Evolutionary conservation across 257 asterid genomes (phyloP), one percentile per base, ranked within the genome.

Genomic region (Solanum chilense): DNA sequence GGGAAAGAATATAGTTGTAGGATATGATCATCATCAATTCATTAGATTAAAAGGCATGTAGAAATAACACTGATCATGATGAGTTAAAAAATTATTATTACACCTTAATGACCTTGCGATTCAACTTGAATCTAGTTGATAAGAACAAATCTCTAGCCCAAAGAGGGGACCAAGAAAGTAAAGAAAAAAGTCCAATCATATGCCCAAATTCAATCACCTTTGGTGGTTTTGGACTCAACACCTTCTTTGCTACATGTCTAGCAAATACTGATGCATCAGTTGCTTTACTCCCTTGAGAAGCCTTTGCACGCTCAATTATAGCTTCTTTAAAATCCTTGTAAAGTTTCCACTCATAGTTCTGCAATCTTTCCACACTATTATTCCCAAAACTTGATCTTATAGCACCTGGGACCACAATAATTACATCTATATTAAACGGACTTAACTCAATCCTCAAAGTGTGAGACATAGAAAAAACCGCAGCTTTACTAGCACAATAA

Each of bases 401-500:
- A 1, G 96, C 92, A 41, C 96, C 98, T 0, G 98, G 96, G 35
- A 90, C 88, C 82, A 94, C 98, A 39, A 94, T 62, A 21, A 91
- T 92, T 73, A 95, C 93, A 11, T 92, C 31, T 69, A 95, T 87
- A 52, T 85, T 85, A 18, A 95, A 93, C 0, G 98, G 98, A 44
- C 85, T 60, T 41, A 95, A 90, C 91, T 95, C 98, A 2, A 95
- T 91, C 3, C 96, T 85, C 5, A 94, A 89, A 0, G 91, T 88
- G 20, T 92, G 90, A 0, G 98, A 92, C 74, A 93, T 85, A 3
- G 98, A 95, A 45, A 92, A 95, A 23, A 93, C 92, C 1, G 94
- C 95, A 1, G 96, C 96, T 83, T 95, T 95, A 82, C 89, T 92
- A 27, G 98, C 95, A 18, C 96, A 94, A 47, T 95, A 95, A 3